Percentiles rank a stretch among this genome's conserved stretches.
These are phyloP conservation scores for cucumber (Cucumis sativus) DNA, from an alignment of 306 rosid species.

Conservation along the genomic window Cucumber_9930_V3 NC_026660.2:1265501-1266000, in stretches of 20 bases:
- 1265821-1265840: constrained; percentile 81
- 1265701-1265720: constrained; percentile 85
- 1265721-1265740: constrained; percentile 83
- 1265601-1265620: no score
- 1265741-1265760: constrained; percentile 83
- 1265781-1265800: constrained; percentile 79
- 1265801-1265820: constrained; percentile 66
- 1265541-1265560: no score
- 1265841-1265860: constrained; percentile 78
- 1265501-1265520: no score
- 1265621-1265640: no score
- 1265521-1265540: no score
- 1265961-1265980: constrained; percentile 78
- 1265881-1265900: constrained; percentile 37
- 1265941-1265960: constrained; percentile 91
- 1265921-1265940: constrained; percentile 97
- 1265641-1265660: no score
- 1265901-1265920: constrained; percentile 87
- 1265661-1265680: constrained; percentile 52
- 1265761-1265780: constrained; percentile 45
- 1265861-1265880: constrained; percentile 76
- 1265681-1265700: constrained; percentile 86
- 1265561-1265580: no score
- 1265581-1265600: no score
- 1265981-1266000: constrained; percentile 51